Evolutionary conservation across 2,329 filamentous ascomycete species (phyloP).

Genomic region (Pyricularia pennisetigena): DNA sequence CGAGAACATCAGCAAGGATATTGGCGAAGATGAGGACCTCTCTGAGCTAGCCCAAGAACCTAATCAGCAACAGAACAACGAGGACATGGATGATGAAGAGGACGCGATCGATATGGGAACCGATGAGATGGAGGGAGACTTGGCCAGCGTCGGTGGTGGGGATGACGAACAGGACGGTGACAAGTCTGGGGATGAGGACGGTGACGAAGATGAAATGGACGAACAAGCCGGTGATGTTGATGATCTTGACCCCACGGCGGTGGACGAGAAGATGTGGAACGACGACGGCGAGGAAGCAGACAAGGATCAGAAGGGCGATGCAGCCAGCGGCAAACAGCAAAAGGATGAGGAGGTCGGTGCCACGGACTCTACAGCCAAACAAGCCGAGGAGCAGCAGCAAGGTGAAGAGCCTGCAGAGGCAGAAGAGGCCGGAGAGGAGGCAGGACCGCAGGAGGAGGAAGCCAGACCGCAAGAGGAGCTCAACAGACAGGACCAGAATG

Average conservation of each 20-base stretch:
- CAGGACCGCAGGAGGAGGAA: constrained; percentile 50
- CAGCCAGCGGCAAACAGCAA: constrained; percentile 57
- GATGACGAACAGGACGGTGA: constrained; percentile 52
- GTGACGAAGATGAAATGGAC: constrained; percentile 62
- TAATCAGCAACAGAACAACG: constrained; percentile 53
- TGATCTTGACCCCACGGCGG: constrained; percentile 76
- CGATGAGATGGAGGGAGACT: constrained; percentile 82
- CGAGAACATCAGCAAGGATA: constrained; percentile 96
- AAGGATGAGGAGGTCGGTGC: constrained; percentile 48
- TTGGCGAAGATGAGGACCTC: constrained; percentile 86
- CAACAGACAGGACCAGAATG: constrained; percentile 60
- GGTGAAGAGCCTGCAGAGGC: constrained; percentile 24
- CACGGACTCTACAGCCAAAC: constrained; percentile 42
- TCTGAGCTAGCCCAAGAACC: constrained; percentile 83
- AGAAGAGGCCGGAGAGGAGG: constrained; percentile 40
- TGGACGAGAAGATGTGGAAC: constrained; percentile 99
- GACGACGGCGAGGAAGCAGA: constrained; percentile 69
- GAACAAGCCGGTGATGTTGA: constrained; percentile 88
- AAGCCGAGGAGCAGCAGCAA: constrained; percentile 39
- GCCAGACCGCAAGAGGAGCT: constrained; percentile 43
- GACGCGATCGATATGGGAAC: constrained; percentile 89
- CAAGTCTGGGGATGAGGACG: constrained; percentile 51
- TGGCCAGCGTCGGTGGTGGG: constrained; percentile 54
- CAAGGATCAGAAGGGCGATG: constrained; percentile 70
- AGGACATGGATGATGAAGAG: constrained; percentile 67